Percentiles rank a stretch among this genome's conserved stretches.
phyloP scores from a whole-genome alignment of 2,329 filamentous ascomycete species.

The Chalaropsis thielavioides region DNA sequence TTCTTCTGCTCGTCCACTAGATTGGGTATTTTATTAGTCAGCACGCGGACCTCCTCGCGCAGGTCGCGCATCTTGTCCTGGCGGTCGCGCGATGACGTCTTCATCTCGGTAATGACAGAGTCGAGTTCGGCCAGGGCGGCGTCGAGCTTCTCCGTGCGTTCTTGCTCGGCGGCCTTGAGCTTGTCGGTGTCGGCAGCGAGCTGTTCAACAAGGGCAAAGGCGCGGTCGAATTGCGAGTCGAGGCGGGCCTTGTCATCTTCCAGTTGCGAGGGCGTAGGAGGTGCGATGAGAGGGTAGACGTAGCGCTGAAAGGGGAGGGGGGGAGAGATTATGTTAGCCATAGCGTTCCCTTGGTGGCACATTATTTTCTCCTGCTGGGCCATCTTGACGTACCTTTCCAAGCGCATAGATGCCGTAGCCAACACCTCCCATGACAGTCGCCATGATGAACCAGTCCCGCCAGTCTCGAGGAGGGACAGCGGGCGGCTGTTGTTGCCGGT shows the following conservation, averaged over 20 bases:
- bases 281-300: conserved; percentile 76
- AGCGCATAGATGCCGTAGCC: conserved; percentile 79
- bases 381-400: conserved; percentile 49
- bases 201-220: conserved; percentile 83
- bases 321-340: conserved; percentile 5
- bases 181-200: conserved; percentile 77
- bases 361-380: not conserved
- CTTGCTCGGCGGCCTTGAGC: conserved; percentile 74
- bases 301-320: conserved; percentile 50
- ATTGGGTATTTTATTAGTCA: conserved; percentile 77
- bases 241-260: conserved; percentile 89
- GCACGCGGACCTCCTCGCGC: conserved; percentile 66
- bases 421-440: conserved; percentile 80
- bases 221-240: conserved; percentile 83
- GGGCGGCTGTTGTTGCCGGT: conserved; percentile 38
- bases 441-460: conserved; percentile 99
- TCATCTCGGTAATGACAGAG: conserved; percentile 64
- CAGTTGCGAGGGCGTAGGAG: conserved; percentile 82
- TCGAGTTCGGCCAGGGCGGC: conserved; percentile 71
- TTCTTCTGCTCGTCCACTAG: conserved; percentile 81
- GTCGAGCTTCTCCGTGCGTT: conserved; percentile 72
- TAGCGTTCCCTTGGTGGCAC: not conserved
- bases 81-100: conserved; percentile 62
- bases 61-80: conserved; percentile 80
- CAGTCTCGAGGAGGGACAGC: conserved; percentile 70